Percentiles rank a stretch among this genome's conserved stretches.
Evolutionary conservation across 495 filamentous ascomycete genomes (phyloP).

Genomic region (Terfezia boudieri): DNA sequence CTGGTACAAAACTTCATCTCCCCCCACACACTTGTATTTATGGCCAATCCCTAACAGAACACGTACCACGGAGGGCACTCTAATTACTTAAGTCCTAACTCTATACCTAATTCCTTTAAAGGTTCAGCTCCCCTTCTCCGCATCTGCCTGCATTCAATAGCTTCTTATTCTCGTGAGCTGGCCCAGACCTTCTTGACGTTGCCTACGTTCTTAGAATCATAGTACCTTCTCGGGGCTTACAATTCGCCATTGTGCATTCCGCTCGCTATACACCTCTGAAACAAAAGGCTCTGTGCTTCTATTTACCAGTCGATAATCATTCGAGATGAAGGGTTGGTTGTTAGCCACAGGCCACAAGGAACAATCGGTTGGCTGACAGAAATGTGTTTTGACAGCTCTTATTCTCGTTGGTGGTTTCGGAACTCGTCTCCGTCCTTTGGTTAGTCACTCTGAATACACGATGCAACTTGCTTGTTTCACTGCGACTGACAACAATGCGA

Average conservation of each 20-base stretch:
- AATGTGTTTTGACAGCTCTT: conserved; percentile 38
- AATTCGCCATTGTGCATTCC: no score
- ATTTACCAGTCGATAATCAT: no score
- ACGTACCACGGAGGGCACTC: neutral
- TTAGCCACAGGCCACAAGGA: neutral
- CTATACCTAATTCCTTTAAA: neutral
- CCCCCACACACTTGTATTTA: no score
- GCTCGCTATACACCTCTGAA: no score
- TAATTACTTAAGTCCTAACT: neutral
- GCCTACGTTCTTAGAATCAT: no score
- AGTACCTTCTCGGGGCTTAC: no score
- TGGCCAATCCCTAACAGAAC: no score
- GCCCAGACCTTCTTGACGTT: no score
- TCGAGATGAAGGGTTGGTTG: neutral
- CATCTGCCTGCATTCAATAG: conserved; percentile 15
- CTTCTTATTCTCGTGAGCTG: neutral
- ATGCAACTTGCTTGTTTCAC: conserved; percentile 1
- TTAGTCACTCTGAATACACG: conserved; percentile 23
- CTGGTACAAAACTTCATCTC: no score
- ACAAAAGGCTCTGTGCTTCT: no score
- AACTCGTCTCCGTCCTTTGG: conserved; percentile 89
- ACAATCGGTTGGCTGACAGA: conserved; percentile 3
- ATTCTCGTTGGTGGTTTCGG: conserved; percentile 99
- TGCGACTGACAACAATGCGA: conserved; percentile 1
- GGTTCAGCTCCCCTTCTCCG: neutral